A percentile compares a stretch with the other conserved stretches of the same genome.
Evolutionary conservation across 345 rosid species (phyloP).

Genomic region (Ceriops zippeliana): DNA sequence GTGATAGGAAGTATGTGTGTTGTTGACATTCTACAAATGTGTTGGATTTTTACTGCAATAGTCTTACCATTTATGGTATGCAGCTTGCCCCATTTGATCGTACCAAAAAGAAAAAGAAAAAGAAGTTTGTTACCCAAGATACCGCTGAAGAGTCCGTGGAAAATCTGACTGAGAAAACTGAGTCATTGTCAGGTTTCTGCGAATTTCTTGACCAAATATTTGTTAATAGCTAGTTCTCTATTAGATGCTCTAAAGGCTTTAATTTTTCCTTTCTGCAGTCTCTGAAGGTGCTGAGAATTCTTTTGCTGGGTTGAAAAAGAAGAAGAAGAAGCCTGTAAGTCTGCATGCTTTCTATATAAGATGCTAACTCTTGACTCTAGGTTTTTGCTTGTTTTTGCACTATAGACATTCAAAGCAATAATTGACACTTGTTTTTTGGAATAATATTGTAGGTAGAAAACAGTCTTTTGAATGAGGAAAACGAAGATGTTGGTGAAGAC

Average conservation of each 20-base stretch:
- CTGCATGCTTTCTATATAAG: background rate
- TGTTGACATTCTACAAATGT: background rate
- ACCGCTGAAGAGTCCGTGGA: conserved; percentile 59
- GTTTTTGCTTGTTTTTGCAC: background rate
- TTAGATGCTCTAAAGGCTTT: background rate
- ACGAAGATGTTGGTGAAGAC: conserved; percentile 54
- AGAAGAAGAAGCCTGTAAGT: conserved; percentile 93
- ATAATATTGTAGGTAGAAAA: conserved; percentile 56
- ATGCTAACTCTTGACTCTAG: background rate
- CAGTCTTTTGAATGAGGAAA: conserved; percentile 60
- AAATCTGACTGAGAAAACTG: conserved; percentile 63
- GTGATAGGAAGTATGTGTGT: background rate
- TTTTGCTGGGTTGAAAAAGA: conserved; percentile 84
- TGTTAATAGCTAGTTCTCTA: background rate
- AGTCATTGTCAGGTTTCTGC: conserved; percentile 52
- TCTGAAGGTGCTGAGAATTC: conserved; percentile 72
- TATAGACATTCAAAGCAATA: background rate
- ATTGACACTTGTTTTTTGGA: conserved; percentile 5
- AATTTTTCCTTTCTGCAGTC: conserved; percentile 35
- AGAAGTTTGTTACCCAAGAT: conserved; percentile 70
- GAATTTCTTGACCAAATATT: conserved; percentile 1
- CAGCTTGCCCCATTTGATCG: conserved; percentile 90
- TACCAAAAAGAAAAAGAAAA: conserved; percentile 93
- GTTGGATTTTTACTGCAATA: too few species aligned
- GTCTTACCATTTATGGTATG: conserved; percentile 4